Base-by-base conservation (phyloP, 768 basidiomycete species). In the Russula griseocarnosa region DNA sequence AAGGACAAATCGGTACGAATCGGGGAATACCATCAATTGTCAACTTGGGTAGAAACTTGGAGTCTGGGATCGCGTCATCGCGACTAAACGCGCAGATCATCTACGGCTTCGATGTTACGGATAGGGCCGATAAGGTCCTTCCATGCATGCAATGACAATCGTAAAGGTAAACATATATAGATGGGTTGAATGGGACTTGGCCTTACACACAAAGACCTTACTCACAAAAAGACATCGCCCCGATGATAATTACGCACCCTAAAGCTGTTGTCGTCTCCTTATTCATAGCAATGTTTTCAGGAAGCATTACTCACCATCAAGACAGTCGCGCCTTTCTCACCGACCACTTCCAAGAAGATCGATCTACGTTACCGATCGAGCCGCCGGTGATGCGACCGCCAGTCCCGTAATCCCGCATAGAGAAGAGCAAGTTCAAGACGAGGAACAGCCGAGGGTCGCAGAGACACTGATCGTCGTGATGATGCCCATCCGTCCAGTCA, bases 21-120 rank as follows among this genome's bases (percentile, higher is more conserved):
- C 3, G 89, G 88, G 3, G 83, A 86, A 70, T 79, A 82, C 76
- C 80, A 82, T 55, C 77, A 77, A 14, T 73, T 59, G 72, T 82
- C 82, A 34, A 90, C 88, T 66, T 80, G 67, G 81, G 81, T 73
- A 90, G 85, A 73, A 85, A 88, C 40, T 71, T 79, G 65, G 84
- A 84, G 14, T 84, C 86, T 0, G 89, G 88, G 28, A 90, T 79
- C 13, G 82, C 88, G 0, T 87, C 86, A 71, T 92, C 90, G 38
- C 90, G 81, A 3, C 86, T 80, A 69, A 90, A 91, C 0, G 88
- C 86, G 71, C 84, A 92, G 85, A 88, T 88, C 89, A 91, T 90
- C 0, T 89, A 80, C 3, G 85, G 87, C 70, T 91, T 92, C 0
- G 84, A 85, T 0, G 89, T 90, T 58, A 92, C 75, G 0, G 87